phyloP scores from a whole-genome alignment of 1,284 basidiomycete genomes.

The Leccinum insolens region DNA sequence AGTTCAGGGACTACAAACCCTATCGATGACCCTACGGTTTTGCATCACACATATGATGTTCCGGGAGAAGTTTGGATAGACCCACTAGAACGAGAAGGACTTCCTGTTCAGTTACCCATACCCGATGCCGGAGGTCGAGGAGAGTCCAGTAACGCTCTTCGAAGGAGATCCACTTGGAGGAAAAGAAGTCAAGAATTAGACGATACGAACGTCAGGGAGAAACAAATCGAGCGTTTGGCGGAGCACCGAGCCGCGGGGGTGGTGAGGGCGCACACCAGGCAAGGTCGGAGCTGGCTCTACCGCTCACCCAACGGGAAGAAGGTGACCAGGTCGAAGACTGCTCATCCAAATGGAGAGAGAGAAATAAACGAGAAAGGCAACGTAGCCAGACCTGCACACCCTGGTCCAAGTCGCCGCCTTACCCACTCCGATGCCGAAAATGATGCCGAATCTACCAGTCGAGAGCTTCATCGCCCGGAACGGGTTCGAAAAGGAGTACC shows the following conservation, averaged over 20 bases:
- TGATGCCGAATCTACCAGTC: constrained; percentile 4
- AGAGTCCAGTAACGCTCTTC: background rate
- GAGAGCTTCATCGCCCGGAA: constrained; percentile 10
- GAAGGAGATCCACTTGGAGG: constrained; percentile 23
- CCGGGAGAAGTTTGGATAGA: constrained; percentile 47
- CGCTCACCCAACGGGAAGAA: constrained; percentile 10
- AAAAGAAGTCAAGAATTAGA: constrained; percentile 11
- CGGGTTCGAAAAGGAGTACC: constrained; percentile 24
- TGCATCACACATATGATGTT: constrained; percentile 35
- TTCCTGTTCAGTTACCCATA: constrained; percentile 34
- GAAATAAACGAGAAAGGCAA: constrained; percentile 12
- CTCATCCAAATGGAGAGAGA: background rate
- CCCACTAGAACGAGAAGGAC: constrained; percentile 43
- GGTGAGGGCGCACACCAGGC: constrained; percentile 33
- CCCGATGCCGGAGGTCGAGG: background rate
- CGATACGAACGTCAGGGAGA: constrained; percentile 2
- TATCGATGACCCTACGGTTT: constrained; percentile 14
- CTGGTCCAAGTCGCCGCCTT: constrained; percentile 1
- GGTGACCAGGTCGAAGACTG: background rate
- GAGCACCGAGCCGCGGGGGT: constrained; percentile 33
- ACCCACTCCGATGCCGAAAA: constrained; percentile 16
- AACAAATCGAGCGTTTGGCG: constrained; percentile 26
- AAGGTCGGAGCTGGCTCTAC: constrained; percentile 24
- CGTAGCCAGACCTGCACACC: constrained; percentile 5
- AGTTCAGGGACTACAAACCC: constrained; percentile 1